Conservation (phyloP, 2,329 filamentous ascomycete species). For the Fusarium chlamydosporum region DNA sequence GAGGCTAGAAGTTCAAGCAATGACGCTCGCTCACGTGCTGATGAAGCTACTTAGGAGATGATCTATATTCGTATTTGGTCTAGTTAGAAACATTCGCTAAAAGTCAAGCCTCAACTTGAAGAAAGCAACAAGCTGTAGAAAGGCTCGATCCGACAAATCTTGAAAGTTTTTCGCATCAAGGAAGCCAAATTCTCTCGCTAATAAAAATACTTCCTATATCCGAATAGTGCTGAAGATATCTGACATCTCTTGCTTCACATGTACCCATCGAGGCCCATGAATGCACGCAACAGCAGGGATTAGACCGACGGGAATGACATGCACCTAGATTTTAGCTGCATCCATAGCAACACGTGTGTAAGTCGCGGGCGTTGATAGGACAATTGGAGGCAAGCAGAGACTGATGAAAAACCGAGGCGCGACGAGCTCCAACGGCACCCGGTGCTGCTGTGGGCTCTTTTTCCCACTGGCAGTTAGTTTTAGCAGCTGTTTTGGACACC, state of each 20-base stretch:
- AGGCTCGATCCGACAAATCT: neutral
- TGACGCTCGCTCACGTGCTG: neutral
- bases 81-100: slow-evolving; percentile 25
- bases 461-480: slow-evolving; percentile 28
- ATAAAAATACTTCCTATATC: neutral
- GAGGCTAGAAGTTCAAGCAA: slow-evolving; percentile 21
- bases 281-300: slow-evolving; percentile 36
- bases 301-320: slow-evolving; percentile 25
- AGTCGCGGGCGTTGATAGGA: slow-evolving; percentile 38
- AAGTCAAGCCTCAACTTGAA: slow-evolving; percentile 25
- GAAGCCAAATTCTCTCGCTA: neutral
- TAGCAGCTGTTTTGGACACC: slow-evolving; percentile 24
- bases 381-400: slow-evolving; percentile 26
- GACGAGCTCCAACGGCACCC: slow-evolving; percentile 14
- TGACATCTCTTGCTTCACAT: slow-evolving; percentile 30
- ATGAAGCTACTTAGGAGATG: slow-evolving; percentile 34
- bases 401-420: slow-evolving; percentile 16
- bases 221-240: neutral
- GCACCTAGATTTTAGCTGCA: slow-evolving; percentile 32
- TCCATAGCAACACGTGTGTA: slow-evolving; percentile 37
- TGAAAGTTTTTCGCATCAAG: neutral
- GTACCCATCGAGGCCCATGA: slow-evolving; percentile 31
- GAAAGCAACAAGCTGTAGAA: neutral
- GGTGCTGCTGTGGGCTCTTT: slow-evolving; percentile 17
- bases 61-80: slow-evolving; percentile 23